Percentiles rank a stretch among this genome's conserved stretches.
Evolutionary conservation across 768 basidiomycete species (phyloP).

Genomic region (Suillus spraguei): DNA sequence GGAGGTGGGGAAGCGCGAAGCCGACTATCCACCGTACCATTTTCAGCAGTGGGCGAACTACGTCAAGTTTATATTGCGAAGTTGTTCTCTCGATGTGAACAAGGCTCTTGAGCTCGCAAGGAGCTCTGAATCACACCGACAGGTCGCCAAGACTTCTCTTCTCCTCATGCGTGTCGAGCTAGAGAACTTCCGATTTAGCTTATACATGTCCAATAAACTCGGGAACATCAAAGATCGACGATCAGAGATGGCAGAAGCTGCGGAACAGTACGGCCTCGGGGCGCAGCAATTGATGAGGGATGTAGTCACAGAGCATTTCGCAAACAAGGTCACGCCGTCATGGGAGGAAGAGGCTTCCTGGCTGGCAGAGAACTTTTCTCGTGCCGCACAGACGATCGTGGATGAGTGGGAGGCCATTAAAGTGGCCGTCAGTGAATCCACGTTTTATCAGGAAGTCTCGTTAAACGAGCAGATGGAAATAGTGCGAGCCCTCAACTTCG

Average conservation of each 20-base stretch:
- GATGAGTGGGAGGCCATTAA: constrained; percentile 48
- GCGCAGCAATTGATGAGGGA: constrained; percentile 9
- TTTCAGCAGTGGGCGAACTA: constrained; percentile 48
- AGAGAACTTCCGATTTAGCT: constrained; percentile 52
- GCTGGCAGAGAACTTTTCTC: constrained; percentile 46
- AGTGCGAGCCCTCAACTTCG: constrained; percentile 51
- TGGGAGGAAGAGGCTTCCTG: constrained; percentile 34
- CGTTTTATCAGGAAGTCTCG: constrained; percentile 55
- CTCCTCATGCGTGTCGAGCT: constrained; percentile 47
- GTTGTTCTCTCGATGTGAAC: constrained; percentile 48
- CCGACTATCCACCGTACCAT: constrained; percentile 18
- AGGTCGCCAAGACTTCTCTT: constrained; percentile 47
- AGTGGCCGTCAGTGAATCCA: constrained; percentile 37
- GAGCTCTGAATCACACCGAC: constrained; percentile 53
- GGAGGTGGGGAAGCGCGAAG: constrained; percentile 25
- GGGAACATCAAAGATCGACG: constrained; percentile 24
- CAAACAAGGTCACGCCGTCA: constrained; percentile 26
- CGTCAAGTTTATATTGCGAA: constrained; percentile 45
- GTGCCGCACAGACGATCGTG: constrained; percentile 39
- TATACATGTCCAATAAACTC: constrained; percentile 34
- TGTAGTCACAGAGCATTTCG: constrained; percentile 13
- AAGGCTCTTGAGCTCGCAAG: constrained; percentile 49
- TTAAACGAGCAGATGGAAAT: constrained; percentile 54
- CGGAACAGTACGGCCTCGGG: constrained; percentile 17
- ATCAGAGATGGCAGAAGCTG: constrained; percentile 23